phyloP scores from a whole-genome alignment of 805 yeast genomes.

The Metschnikowia amazonensis region DNA sequence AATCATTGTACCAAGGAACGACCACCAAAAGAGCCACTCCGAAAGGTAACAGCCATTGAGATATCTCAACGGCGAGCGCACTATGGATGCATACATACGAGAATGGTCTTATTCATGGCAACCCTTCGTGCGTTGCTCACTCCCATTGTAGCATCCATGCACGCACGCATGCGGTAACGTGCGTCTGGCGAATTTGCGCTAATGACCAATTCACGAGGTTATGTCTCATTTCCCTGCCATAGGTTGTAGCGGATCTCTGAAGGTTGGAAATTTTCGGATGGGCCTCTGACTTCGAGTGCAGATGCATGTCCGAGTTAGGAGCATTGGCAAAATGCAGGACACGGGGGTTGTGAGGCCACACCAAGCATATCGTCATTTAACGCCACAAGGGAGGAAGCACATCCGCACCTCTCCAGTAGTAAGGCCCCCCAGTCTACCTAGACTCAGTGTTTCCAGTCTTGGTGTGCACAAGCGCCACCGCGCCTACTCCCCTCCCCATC shows the following conservation, averaged over 20 bases:
- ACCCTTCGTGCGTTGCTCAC: neutral
- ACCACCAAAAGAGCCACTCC: too few relatives aligned
- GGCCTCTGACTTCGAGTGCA: neutral
- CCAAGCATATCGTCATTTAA: neutral
- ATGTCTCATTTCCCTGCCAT: neutral
- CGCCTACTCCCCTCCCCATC: neutral
- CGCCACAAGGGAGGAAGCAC: neutral
- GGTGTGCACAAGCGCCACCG: neutral
- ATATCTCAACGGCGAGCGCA: slow-evolving; percentile 1
- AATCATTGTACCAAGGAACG: neutral
- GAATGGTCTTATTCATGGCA: neutral
- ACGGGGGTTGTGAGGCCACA: neutral
- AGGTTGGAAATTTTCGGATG: neutral
- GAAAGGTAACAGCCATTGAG: too few relatives aligned
- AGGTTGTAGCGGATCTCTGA: neutral
- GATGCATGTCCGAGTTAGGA: neutral
- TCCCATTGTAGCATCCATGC: too few relatives aligned
- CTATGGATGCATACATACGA: neutral
- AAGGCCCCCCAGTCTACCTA: neutral
- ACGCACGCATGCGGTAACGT: neutral
- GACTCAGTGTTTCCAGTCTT: neutral
- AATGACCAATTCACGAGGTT: neutral
- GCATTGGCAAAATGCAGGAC: neutral
- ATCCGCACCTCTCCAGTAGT: neutral
- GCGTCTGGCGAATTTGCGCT: slow-evolving; percentile 1